Evolutionary conservation across 2,329 filamentous ascomycete species (phyloP).

Genomic region (Fusarium sp.): DNA sequence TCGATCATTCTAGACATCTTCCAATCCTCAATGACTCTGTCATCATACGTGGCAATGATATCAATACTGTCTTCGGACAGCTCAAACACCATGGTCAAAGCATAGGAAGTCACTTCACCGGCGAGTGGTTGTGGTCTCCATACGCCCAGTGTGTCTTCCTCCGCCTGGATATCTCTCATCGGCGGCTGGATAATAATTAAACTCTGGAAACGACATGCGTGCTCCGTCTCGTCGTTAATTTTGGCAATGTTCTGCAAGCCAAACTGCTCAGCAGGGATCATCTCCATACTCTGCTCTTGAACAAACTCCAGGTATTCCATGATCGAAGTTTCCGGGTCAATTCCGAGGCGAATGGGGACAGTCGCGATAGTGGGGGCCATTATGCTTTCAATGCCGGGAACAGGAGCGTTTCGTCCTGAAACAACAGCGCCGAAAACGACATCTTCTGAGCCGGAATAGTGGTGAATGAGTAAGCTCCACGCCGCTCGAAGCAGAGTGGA

Average conservation of each 20-base stretch:
- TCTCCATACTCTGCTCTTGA: background rate
- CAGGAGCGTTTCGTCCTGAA: conserved; percentile 53
- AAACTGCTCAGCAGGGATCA: background rate
- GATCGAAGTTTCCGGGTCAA: background rate
- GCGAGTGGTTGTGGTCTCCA: conserved; percentile 37
- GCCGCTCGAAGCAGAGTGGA: conserved; percentile 55
- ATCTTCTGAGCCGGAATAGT: conserved; percentile 55
- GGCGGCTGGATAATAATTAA: background rate
- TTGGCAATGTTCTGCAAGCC: background rate
- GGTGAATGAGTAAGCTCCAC: conserved; percentile 62
- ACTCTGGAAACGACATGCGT: background rate
- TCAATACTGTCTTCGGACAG: too few species aligned
- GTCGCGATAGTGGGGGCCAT: conserved; percentile 14
- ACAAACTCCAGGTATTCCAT: background rate
- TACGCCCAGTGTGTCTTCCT: too few species aligned
- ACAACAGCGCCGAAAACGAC: conserved; percentile 60
- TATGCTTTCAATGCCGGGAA: conserved; percentile 42
- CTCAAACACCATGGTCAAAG: too few species aligned
- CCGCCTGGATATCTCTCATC: background rate
- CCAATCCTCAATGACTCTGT: conserved; percentile 7
- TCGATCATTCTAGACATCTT: conserved; percentile 14
- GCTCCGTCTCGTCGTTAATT: background rate
- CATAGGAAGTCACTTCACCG: background rate
- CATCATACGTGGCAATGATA: too few species aligned
- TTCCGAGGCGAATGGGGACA: background rate